Percentiles rank a stretch among this genome's conserved stretches.
phyloP scores from a whole-genome alignment of 192 early-diverging fungal species.

The Cladochytrium replicatum region DNA sequence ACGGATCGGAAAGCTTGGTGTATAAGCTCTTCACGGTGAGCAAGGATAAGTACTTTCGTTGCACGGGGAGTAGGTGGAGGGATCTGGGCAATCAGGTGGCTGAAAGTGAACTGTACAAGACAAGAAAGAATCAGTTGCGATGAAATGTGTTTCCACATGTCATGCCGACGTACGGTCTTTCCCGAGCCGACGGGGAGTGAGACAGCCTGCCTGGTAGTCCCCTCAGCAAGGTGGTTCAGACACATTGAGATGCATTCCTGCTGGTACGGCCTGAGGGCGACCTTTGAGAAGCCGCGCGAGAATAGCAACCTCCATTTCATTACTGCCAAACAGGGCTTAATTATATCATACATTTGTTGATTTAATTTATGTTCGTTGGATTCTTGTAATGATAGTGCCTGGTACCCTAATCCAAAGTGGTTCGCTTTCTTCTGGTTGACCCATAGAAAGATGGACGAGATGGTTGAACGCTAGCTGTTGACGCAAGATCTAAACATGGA shows the following conservation, averaged over 20 bases:
- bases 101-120: conserved; percentile 55
- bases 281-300: too few relatives aligned
- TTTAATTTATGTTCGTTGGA: too few relatives aligned
- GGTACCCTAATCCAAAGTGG: too few relatives aligned
- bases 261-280: conserved; percentile 81
- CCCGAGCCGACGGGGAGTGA: conserved; percentile 72
- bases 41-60: conserved; percentile 72
- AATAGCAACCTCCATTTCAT: too few relatives aligned
- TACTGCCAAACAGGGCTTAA: too few relatives aligned
- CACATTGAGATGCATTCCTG: conserved; percentile 68
- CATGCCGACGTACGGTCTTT: conserved; percentile 59
- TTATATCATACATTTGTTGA: too few relatives aligned
- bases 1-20: conserved; percentile 70
- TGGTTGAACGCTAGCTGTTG: too few relatives aligned
- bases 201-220: conserved; percentile 63
- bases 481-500: too few relatives aligned
- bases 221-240: conserved; percentile 40
- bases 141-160: not conserved
- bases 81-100: conserved; percentile 65
- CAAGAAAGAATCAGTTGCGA: not conserved
- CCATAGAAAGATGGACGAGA: too few relatives aligned
- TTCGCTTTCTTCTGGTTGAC: too few relatives aligned
- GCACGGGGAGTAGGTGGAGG: conserved; percentile 47
- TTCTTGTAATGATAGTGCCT: too few relatives aligned
- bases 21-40: conserved; percentile 82